Base-by-base conservation (phyloP, 441 rosid genomes). In the Kokia cookei region DNA sequence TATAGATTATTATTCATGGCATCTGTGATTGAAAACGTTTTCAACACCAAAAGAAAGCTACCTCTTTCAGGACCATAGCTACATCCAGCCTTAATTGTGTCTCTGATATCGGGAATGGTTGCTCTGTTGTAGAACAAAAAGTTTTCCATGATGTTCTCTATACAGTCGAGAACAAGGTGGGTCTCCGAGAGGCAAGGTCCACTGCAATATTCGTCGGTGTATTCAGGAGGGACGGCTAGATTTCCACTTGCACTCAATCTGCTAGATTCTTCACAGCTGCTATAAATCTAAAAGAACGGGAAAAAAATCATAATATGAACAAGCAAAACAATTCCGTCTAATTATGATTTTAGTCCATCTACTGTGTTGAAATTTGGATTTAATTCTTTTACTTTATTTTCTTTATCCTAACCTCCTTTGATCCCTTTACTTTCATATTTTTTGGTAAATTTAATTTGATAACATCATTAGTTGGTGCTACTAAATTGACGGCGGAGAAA, bases 161-260 rank as follows among this genome's bases (percentile, higher is more conserved):
- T 71, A 82, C 99, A 94, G 61, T 75, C 53, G 22, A 95, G 89
- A 76, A 88, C 93, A 80, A 93, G 73, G 79, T 89, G 76, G 35
- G 96, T 93, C 82, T 93, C 98, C 0, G 83, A 12, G 53, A 87
- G 78, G 82, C 99, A 94, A 11, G 97, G 88, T 43, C 99, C 99
- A 2, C 7, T 66, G 80, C 99, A 95, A 79, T 83, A 95, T 51
- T 61, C 69, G 4, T 88, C 87, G 1, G 85, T 71, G 14, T 79
- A 64, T 1, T 76, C 84, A 24, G 11, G 77, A 15, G 92, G 86
- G 72, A 93, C 91, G 5, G 86, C 68, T 13, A 95, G 75, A 15
- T 85, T 74, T 69, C 98, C 99, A 66, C 47, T 83, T 78, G 79
- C 79, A 13, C 80, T 92, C 83, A 94, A 80, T 81, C 99, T 86